Evolutionary conservation across 2,329 filamentous ascomycete genomes (phyloP).

Genomic region (Trichophyton mentagrophytes): DNA sequence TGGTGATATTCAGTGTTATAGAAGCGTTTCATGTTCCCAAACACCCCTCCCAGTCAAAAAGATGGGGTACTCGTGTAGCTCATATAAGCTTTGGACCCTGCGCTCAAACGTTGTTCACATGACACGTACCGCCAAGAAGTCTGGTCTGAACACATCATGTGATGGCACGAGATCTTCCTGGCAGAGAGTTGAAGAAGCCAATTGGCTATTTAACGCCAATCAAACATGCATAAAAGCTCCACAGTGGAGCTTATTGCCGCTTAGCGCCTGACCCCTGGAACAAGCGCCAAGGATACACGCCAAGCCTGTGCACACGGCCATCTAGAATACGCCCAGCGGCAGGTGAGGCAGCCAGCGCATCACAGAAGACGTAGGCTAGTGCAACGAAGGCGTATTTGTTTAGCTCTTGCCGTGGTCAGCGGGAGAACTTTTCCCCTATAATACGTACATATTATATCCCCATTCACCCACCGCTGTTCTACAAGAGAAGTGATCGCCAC

Average conservation of each 20-base stretch:
- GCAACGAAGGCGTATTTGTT: not conserved
- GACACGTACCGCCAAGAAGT: not conserved
- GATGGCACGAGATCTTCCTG: not conserved
- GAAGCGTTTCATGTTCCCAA: not conserved
- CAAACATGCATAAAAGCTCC: not conserved
- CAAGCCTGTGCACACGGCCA: not conserved
- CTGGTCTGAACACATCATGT: not conserved
- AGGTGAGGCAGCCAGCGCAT: not conserved
- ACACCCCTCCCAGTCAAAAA: not conserved
- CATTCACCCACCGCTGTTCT: not conserved
- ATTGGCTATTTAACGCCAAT: not conserved
- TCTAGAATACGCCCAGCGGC: too few species aligned
- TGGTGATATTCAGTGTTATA: not conserved
- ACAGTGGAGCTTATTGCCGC: not conserved
- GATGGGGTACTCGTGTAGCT: not conserved
- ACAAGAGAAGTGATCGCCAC: not conserved
- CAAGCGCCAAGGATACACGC: not conserved
- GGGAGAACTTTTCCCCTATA: too few species aligned
- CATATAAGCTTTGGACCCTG: not conserved
- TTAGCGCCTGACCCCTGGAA: not conserved
- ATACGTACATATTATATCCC: not conserved
- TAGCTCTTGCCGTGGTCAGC: too few species aligned
- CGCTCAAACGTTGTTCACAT: not conserved
- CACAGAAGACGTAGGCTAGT: not conserved
- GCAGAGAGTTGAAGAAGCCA: not conserved